These are phyloP conservation scores for Geosiphon pyriformis DNA, from an alignment of 192 early-diverging fungal species.

Conservation along the genomic window DNA sequence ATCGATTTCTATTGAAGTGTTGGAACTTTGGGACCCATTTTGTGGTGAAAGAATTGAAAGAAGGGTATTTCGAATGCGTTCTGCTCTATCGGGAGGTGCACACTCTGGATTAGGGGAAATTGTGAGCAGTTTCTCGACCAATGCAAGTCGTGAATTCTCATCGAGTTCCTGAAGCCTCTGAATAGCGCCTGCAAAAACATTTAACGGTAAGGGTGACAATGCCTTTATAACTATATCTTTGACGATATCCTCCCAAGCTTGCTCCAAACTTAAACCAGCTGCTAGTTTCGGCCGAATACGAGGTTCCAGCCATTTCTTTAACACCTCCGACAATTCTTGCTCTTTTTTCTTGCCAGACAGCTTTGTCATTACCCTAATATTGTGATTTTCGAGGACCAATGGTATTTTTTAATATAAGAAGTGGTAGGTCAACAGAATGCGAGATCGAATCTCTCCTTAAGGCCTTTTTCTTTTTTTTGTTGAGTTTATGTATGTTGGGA, in stretches of 20 bases:
- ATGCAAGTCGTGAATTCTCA: background rate
- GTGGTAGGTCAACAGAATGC: too few relatives aligned
- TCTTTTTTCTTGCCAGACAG: conserved; percentile 6
- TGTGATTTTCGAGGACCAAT: too few relatives aligned
- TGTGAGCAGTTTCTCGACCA: conserved; percentile 9
- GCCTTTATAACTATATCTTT: conserved; percentile 18
- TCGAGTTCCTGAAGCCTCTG: background rate
- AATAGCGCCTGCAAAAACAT: conserved; percentile 18
- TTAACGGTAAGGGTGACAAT: conserved; percentile 7
- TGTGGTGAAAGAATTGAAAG: background rate
- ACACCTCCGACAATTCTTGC: conserved; percentile 4
- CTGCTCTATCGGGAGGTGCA: background rate
- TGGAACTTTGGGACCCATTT: background rate
- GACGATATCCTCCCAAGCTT: conserved; percentile 15
- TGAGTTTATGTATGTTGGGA: too few relatives aligned
- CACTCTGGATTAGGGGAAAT: conserved; percentile 12
- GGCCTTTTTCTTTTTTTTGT: too few relatives aligned
- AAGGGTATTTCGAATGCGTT: background rate
- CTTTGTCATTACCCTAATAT: background rate
- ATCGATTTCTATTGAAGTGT: conserved; percentile 10
- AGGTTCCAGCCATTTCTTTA: conserved; percentile 17
- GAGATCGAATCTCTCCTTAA: too few relatives aligned
- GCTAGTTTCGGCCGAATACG: conserved; percentile 12
- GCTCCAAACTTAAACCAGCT: conserved; percentile 1
- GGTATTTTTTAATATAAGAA: too few relatives aligned